These are phyloP conservation scores for Naganishia cerealis DNA, from an alignment of 1,284 basidiomycete genomes.

Conservation along the genomic window DNA sequence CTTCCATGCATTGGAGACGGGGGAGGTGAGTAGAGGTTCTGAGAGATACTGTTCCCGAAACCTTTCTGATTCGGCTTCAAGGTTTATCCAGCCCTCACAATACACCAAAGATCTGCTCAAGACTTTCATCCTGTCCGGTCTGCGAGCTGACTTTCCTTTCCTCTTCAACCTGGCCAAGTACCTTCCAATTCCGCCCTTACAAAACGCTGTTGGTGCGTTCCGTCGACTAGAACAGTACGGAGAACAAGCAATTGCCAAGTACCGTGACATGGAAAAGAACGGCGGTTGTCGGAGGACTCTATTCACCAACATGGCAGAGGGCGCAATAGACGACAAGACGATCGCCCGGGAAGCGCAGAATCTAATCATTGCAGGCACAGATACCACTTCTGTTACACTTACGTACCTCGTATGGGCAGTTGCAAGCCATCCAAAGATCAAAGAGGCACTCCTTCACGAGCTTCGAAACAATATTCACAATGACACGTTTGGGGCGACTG, in stretches of 20 bases:
- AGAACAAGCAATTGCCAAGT: slow-evolving; percentile 9
- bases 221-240: slow-evolving; percentile 14
- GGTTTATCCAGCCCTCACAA: neutral
- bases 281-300: slow-evolving; percentile 18
- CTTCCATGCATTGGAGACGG: slow-evolving; percentile 3
- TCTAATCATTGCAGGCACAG: slow-evolving; percentile 18
- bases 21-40: slow-evolving; percentile 1
- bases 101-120: slow-evolving; percentile 14
- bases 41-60: neutral
- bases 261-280: slow-evolving; percentile 17
- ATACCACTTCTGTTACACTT: slow-evolving; percentile 20
- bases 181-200: slow-evolving; percentile 7
- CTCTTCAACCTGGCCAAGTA: slow-evolving; percentile 7
- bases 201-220: slow-evolving; percentile 6
- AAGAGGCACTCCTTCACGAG: slow-evolving; percentile 5
- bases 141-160: neutral
- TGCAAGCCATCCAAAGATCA: slow-evolving; percentile 1
- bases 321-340: slow-evolving; percentile 14
- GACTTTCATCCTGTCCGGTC: slow-evolving; percentile 7
- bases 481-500: neutral
- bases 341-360: slow-evolving; percentile 15
- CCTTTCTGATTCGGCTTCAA: neutral
- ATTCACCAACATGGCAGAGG: slow-evolving; percentile 23
- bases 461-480: neutral
- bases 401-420: slow-evolving; percentile 25